Conservation (phyloP, 345 rosid species). For the Cochlearia excelsa region DNA sequence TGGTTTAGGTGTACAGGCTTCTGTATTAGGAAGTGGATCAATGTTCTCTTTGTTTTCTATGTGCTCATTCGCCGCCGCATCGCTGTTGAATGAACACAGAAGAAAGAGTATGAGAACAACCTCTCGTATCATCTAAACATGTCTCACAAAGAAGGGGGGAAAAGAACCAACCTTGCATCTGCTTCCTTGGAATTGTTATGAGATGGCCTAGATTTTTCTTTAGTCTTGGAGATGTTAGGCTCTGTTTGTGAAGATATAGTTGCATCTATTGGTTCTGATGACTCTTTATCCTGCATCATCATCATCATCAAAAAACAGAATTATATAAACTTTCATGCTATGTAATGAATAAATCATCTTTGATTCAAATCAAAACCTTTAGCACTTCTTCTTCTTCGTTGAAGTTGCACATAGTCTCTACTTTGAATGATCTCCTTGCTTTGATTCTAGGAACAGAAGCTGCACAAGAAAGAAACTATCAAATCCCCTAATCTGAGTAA, state of each 20-base stretch:
- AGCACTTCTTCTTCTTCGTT: conserved; percentile 51
- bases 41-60: conserved; percentile 40
- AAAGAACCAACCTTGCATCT: conserved; percentile 44
- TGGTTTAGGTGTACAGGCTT: conserved; percentile 50
- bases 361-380: conserved; percentile 45
- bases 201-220: conserved; percentile 9
- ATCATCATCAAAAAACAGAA: conserved; percentile 1
- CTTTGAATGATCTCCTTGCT: conserved; percentile 63
- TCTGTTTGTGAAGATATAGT: conserved; percentile 7
- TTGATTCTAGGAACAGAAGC: conserved; percentile 86
- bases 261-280: conserved; percentile 3
- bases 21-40: conserved; percentile 36
- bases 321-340: background rate
- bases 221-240: conserved; percentile 16
- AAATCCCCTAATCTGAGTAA: background rate
- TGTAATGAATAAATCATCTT: background rate
- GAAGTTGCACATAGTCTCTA: conserved; percentile 74
- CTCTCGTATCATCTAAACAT: conserved; percentile 6
- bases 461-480: conserved; percentile 25
- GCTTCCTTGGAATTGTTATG: background rate
- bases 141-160: background rate
- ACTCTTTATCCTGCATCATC: conserved; percentile 26
- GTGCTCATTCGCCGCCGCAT: conserved; percentile 4
- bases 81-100: conserved; percentile 20
- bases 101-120: conserved; percentile 20